A percentile compares a stretch with the other conserved stretches of the same genome.
Evolutionary conservation across 2,329 filamentous ascomycete genomes (phyloP).

Genomic region (Diaporthe vexans): DNA sequence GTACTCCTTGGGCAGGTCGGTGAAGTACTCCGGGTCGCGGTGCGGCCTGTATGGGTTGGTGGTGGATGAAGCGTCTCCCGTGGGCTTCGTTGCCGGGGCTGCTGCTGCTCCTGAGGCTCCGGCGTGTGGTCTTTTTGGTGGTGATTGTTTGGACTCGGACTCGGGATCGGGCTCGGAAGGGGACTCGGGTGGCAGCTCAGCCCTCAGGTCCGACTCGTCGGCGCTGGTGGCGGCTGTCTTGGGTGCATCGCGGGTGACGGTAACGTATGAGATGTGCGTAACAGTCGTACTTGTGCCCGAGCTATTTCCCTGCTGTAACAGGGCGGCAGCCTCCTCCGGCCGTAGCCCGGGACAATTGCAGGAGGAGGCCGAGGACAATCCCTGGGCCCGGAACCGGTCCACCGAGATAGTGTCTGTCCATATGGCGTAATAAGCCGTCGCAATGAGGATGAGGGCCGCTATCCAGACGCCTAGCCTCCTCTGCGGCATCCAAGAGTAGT

Average conservation of each 20-base stretch:
- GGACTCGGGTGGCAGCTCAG: neutral
- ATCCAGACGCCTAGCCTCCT: slow-evolving; percentile 22
- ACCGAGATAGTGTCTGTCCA: slow-evolving; percentile 21
- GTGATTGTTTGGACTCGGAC: neutral
- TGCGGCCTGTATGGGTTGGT: neutral
- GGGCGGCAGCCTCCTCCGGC: slow-evolving; percentile 1
- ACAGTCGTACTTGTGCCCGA: neutral
- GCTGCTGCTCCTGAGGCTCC: neutral
- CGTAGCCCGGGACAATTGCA: neutral
- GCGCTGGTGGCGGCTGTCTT: slow-evolving; percentile 9
- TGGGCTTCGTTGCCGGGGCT: neutral
- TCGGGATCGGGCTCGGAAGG: neutral
- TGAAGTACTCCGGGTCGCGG: slow-evolving; percentile 6
- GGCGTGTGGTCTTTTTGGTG: neutral
- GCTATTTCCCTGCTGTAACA: neutral
- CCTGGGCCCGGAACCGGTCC: neutral
- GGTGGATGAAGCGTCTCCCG: neutral
- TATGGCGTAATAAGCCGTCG: slow-evolving; percentile 3
- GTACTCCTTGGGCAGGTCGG: slow-evolving; percentile 27
- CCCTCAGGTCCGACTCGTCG: slow-evolving; percentile 22
- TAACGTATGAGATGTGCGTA: slow-evolving; percentile 32
- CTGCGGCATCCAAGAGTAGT: slow-evolving; percentile 10
- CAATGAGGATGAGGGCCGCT: slow-evolving; percentile 5
- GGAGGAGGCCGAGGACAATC: slow-evolving; percentile 17
- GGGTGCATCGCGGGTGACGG: neutral